Percentiles rank a stretch among this genome's conserved stretches.
phyloP scores from a whole-genome alignment of 2,329 filamentous ascomycete species.

The Aspergillus costaricaensis region DNA sequence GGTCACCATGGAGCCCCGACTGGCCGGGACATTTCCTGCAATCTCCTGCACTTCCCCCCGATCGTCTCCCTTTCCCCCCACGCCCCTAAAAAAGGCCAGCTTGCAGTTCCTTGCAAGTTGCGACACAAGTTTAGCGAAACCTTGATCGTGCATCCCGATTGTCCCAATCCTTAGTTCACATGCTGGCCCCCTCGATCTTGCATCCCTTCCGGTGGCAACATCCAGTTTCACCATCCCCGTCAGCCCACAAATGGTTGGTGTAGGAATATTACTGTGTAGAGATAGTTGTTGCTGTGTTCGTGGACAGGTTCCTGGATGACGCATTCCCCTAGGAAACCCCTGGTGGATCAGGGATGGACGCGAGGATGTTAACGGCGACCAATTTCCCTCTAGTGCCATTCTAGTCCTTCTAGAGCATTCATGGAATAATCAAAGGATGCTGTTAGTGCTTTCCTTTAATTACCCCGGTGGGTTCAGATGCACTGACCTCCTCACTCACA shows the following conservation, averaged over 20 bases:
- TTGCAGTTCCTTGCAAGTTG: constrained; percentile 14
- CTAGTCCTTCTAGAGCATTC: constrained; percentile 4
- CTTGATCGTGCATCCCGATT: neutral
- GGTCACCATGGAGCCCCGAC: neutral
- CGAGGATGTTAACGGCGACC: neutral
- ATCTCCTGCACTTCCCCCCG: constrained; percentile 13
- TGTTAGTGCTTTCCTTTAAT: neutral
- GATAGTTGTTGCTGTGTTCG: neutral
- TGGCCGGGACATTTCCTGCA: constrained; percentile 10
- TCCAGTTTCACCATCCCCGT: neutral
- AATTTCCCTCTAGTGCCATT: constrained; percentile 4
- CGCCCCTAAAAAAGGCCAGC: constrained; percentile 13
- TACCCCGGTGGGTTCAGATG: neutral
- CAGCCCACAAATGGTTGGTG: neutral
- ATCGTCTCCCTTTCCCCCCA: constrained; percentile 9
- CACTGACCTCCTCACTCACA: neutral
- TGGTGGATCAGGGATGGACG: neutral
- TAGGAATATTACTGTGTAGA: too few species aligned
- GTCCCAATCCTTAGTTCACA: neutral
- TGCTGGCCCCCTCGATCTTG: neutral
- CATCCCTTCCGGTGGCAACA: neutral
- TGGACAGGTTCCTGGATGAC: neutral
- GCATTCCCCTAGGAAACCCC: neutral
- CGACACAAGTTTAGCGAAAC: neutral
- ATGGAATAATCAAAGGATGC: neutral